These are phyloP conservation scores for Chrysochromulina parva DNA, from an alignment of 78 protist species.

Conservation along the genomic window DNA sequence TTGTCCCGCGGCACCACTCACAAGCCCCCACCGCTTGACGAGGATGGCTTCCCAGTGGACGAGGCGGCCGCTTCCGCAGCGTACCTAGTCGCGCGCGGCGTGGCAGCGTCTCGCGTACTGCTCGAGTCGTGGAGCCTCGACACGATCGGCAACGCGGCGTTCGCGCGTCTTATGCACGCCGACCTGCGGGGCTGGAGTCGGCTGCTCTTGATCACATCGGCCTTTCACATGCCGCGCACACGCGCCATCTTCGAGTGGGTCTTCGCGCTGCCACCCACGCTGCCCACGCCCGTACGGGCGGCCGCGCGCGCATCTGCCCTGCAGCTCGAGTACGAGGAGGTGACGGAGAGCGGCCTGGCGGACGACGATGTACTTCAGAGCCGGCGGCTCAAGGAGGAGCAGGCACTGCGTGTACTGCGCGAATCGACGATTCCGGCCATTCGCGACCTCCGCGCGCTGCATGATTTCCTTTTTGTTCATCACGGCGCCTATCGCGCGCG, in stretches of 20 bases:
- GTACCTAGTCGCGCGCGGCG: constrained; percentile 11
- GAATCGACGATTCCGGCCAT: too few relatives aligned
- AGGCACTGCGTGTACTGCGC: too few relatives aligned
- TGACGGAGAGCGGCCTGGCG: not conserved
- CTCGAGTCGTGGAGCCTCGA: constrained; percentile 26
- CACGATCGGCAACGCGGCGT: constrained; percentile 56
- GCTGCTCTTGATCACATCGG: not conserved
- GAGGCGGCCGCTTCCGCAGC: not conserved
- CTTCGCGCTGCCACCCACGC: not conserved
- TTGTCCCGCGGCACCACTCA: constrained; percentile 31
- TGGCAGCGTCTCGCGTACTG: not conserved
- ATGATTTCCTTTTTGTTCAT: too few relatives aligned
- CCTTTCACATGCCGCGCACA: constrained; percentile 40
- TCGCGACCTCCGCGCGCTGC: too few relatives aligned
- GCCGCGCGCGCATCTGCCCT: not conserved
- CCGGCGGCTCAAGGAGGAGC: not conserved
- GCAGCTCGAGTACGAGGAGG: not conserved
- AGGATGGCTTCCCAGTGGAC: not conserved
- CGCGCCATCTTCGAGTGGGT: constrained; percentile 51
- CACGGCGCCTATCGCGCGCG: too few relatives aligned
- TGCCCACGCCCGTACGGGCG: not conserved
- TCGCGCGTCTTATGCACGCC: constrained; percentile 21
- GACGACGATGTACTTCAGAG: not conserved
- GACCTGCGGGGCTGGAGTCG: constrained; percentile 22
- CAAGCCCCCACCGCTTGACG: constrained; percentile 4